Evolutionary conservation across 352 stramenopile species (phyloP), one percentile per base, ranked within the genome.

Genomic region (Globisporangium alternatum): DNA sequence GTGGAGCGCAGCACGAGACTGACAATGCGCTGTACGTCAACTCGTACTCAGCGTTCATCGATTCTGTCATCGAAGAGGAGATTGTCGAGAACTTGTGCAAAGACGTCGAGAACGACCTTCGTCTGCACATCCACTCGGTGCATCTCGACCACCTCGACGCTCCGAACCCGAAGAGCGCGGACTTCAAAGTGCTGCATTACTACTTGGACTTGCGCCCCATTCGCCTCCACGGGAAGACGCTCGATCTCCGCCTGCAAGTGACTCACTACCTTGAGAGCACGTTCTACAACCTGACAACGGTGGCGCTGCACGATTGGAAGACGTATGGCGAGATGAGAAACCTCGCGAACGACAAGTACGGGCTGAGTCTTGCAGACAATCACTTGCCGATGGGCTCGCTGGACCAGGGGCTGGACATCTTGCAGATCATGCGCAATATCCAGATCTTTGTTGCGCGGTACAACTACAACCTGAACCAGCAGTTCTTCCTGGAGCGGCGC

Each of bases 351-450:
- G 89, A 97, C 74, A 97, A 96, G 72, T 98, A 97, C 63, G 89
- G 91, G 21, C 71, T 98, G 22, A 83, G 86, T 45, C 69, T 98
- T 12, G 75, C 83, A 15, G 95, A 98, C 65, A 97, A 97, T 59
- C 87, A 90, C 65, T 74, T 98, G 58, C 96, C 96, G 0, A 97
- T 98, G 90, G 95, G 93, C 4, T 95, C 79, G 28, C 72, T 98
- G 8, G 92, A 98, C 65, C 84, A 95, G 65, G 91, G 90, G 9
- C 67, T 98, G 35, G 93, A 98, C 71, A 91, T 98, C 51, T 71
- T 98, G 22, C 91, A 98, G 71, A 98, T 98, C 70, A 97, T 98
- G 91, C 89, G 93, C 55, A 97, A 98, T 70, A 97, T 98, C 67
- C 81, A 97, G 74, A 90, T 96, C 48, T 97, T 97, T 56, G 88